Evolutionary conservation across 2,329 filamentous ascomycete species (phyloP), one percentile per base, ranked within the genome.

Genomic region (Exophiala dermatitidis): DNA sequence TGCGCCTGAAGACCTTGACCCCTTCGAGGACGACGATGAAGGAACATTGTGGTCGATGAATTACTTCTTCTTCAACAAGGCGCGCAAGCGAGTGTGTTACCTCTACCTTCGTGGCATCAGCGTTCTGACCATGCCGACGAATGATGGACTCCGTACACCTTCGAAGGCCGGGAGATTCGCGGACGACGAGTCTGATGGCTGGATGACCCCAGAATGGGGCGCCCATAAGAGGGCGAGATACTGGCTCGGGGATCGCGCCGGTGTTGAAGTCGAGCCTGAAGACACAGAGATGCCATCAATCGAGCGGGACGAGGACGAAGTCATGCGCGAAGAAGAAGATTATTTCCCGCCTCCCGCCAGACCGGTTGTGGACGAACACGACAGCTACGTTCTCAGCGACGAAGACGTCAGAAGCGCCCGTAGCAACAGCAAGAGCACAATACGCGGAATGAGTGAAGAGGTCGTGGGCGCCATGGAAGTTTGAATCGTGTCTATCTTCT

Each of bases 1-100:
- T 72, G 82, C 86, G 48, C 93, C 93, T 0, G 85, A 89, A 38
- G 88, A 90, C 57, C 57, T 59, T 40, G 90, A 95, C 65, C 89
- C 90, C 0, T 95, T 94, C 64, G 86, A 90, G 63, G 90, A 90
- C 59, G 90, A 95, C 56, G 91, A 95, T 57, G 90, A 96, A 66
- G 88, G 88, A 57, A 86, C 90, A 6, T 90, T 98, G 58, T 98
- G 91, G 91, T 90, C 88, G 46, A 78, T 90, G 58, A 90, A 97
- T 69, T 96, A 95, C 71, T 95, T 98, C 75, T 95, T 97, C 70
- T 97, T 96, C 79, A 96, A 95, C 76, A 91, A 91, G 65, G 77
- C 84, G 29, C 80, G 85, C 66, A 97, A 97, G 74, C 83, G 93
- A 40, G 91, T 98, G 12, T 90, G 89, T 56, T 98, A 98, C 68